Conservation (phyloP, 2,329 filamentous ascomycete species). For the Plectosphaerella cucumerina region DNA sequence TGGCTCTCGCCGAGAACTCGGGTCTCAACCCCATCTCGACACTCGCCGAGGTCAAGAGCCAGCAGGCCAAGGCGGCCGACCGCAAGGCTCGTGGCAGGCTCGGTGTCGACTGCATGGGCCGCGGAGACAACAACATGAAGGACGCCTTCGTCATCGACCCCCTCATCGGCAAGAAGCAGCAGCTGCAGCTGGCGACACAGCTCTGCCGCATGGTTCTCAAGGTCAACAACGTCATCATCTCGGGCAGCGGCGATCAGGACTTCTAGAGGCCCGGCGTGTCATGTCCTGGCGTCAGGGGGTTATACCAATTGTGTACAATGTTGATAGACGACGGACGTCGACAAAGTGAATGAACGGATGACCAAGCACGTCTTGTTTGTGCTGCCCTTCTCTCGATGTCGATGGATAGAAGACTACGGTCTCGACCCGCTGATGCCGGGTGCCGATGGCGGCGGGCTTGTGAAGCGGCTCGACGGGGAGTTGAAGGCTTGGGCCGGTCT, state of each 20-base stretch:
- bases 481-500: no score
- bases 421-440: background rate
- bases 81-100: slow-evolving; percentile 52
- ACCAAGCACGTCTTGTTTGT: no score
- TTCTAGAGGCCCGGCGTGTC: slow-evolving; percentile 53
- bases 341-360: background rate
- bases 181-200: slow-evolving; percentile 93
- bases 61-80: slow-evolving; percentile 75
- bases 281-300: background rate
- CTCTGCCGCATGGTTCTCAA: slow-evolving; percentile 97
- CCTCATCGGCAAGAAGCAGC: slow-evolving; percentile 95
- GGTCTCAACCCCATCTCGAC: slow-evolving; percentile 95
- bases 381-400: no score
- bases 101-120: slow-evolving; percentile 97
- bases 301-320: slow-evolving; percentile 1
- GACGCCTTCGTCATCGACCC: slow-evolving; percentile 98
- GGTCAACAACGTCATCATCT: slow-evolving; percentile 94
- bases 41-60: slow-evolving; percentile 89
- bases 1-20: slow-evolving; percentile 97
- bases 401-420: slow-evolving; percentile 2
- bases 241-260: slow-evolving; percentile 81
- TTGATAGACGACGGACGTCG: background rate
- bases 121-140: slow-evolving; percentile 94
- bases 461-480: slow-evolving; percentile 10
- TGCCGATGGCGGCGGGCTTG: no score